Base-by-base conservation (phyloP, 106 monocot genomes). In the Cymbidium sinense region DNA sequence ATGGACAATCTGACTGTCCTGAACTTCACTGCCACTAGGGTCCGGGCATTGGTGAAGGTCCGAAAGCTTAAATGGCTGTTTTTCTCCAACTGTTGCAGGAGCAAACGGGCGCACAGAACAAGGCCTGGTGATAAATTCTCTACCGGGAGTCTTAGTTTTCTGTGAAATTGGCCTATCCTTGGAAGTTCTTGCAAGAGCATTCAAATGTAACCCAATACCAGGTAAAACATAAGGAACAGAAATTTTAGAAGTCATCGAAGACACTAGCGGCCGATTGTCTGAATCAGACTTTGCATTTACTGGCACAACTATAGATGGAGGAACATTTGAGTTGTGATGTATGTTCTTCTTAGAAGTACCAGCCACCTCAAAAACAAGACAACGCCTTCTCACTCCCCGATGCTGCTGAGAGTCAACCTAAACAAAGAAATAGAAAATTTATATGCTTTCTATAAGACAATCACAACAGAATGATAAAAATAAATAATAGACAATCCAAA, bases 121-220 rank as follows among this genome's bases (percentile, higher is more conserved):
- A 33, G 78, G 80, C 64, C 74, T 79, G 73, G 55, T 69, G 29
- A 77, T 76, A 29, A 85, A 35, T 30, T 61, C 50, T 79, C 77
- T 90, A 41, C 73, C 81, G 75, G 80, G 85, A 86, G 81, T 17
- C 31, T 73, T 12, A 74, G 54, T 74, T 73, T 87, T 90, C 64
- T 88, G 81, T 35, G 50, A 17, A 71, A 65, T 70, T 74, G 79
- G 44, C 74, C 79, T 85, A 78, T 87, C 92, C 64, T 84, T 88
- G 28, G 87, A 82, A 17, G 83, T 78, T 73, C 86, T 70, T 12
- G 98, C 84, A 78, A 98, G 86, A 82, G 94, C 74, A 83, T 98
- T 98, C 84, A 98, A 85, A 82, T 98, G 98, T 82, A 98, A 80
- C 28, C 98, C 98, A 79, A 98, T 98, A 41, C 90, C 81, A 79